phyloP scores from a whole-genome alignment of 768 basidiomycete genomes.

The Lactarius tabidus region DNA sequence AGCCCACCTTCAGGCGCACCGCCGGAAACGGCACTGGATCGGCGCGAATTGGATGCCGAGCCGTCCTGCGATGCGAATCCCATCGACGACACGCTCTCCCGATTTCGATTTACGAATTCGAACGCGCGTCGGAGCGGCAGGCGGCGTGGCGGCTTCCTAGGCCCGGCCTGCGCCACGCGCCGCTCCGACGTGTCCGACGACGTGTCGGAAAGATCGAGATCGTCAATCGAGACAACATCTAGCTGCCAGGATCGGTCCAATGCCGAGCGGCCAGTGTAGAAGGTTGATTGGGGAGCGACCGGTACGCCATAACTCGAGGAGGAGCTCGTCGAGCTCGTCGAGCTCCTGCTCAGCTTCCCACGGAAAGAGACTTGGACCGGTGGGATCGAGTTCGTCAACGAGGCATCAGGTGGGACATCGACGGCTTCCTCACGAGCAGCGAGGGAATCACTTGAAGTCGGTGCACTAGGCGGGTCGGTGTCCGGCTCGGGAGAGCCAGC shows the following conservation, averaged over 20 bases:
- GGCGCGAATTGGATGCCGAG: conserved; percentile 50
- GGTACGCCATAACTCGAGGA: conserved; percentile 27
- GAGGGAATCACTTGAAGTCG: neutral
- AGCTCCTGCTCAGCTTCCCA: conserved; percentile 4
- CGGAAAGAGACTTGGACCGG: conserved; percentile 9
- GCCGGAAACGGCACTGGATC: conserved; percentile 38
- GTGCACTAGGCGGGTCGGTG: neutral
- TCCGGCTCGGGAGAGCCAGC: neutral
- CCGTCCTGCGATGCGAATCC: conserved; percentile 57
- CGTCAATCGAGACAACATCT: conserved; percentile 75
- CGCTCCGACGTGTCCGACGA: conserved; percentile 52
- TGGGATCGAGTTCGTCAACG: neutral
- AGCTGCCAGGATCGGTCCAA: conserved; percentile 52
- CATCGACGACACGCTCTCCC: conserved; percentile 73
- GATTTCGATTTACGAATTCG: conserved; percentile 70
- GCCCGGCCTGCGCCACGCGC: conserved; percentile 37
- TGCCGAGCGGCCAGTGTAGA: conserved; percentile 29
- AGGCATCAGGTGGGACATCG: neutral
- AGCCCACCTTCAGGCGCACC: conserved; percentile 34
- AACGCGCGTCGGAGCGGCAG: conserved; percentile 76
- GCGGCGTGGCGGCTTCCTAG: conserved; percentile 50
- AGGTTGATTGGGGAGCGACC: conserved; percentile 13
- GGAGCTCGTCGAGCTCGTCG: conserved; percentile 22
- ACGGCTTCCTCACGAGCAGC: neutral
- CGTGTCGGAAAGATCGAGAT: conserved; percentile 74